phyloP scores from a whole-genome alignment of 2,329 filamentous ascomycete genomes.

The Zymoseptoria passerinii region DNA sequence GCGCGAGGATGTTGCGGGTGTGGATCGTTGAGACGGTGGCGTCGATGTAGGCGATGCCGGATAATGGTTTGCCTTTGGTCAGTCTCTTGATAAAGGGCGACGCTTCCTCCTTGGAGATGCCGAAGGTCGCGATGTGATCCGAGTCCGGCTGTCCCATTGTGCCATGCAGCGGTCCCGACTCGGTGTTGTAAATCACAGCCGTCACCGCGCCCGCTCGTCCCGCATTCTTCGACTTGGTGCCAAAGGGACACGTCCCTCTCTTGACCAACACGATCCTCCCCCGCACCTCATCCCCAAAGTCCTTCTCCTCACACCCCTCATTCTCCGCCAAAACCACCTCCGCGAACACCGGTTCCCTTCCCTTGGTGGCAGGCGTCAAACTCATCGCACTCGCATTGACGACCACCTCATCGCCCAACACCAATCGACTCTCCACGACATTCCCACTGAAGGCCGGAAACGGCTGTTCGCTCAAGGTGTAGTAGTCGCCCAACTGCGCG shows the following conservation, averaged over 20 bases:
- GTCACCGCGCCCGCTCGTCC: slow-evolving; percentile 62
- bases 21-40: slow-evolving; percentile 13
- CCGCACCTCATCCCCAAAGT: slow-evolving; percentile 52
- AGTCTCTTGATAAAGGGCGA: slow-evolving; percentile 11
- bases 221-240: slow-evolving; percentile 60
- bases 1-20: slow-evolving; percentile 14
- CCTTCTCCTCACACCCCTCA: slow-evolving; percentile 54
- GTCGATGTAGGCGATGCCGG: slow-evolving; percentile 19
- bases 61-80: slow-evolving; percentile 9
- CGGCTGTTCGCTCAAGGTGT: slow-evolving; percentile 46
- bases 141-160: slow-evolving; percentile 56
- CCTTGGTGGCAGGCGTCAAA: slow-evolving; percentile 16
- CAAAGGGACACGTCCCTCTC: slow-evolving; percentile 64
- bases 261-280: slow-evolving; percentile 63
- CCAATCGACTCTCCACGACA: slow-evolving; percentile 28
- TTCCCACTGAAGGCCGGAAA: slow-evolving; percentile 24
- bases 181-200: slow-evolving; percentile 70
- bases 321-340: slow-evolving; percentile 47
- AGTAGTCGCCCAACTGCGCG: slow-evolving; percentile 51
- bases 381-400: slow-evolving; percentile 53
- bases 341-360: slow-evolving; percentile 16
- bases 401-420: slow-evolving; percentile 51
- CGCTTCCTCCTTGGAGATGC: slow-evolving; percentile 41
- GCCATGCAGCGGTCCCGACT: slow-evolving; percentile 45
- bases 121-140: slow-evolving; percentile 59